These are phyloP conservation scores for Grosmannia huntii DNA, from an alignment of 2,329 filamentous ascomycete species.

Conservation along the genomic window DNA sequence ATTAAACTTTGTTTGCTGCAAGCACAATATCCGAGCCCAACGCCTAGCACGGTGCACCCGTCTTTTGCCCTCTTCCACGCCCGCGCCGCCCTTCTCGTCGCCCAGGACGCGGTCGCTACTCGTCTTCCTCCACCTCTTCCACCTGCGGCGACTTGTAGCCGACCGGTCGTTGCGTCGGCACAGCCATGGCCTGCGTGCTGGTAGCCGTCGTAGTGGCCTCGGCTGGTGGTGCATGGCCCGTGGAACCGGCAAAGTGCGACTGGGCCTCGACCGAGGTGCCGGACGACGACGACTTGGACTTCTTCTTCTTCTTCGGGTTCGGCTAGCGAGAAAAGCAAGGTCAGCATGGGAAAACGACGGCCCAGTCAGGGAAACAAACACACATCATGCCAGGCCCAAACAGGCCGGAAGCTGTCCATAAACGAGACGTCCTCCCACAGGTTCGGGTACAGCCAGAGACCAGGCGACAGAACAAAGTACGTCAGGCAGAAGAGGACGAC, in stretches of 20 bases:
- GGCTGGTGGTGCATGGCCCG: conserved; percentile 38
- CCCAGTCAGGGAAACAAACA: conserved; percentile 17
- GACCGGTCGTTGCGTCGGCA: conserved; percentile 21
- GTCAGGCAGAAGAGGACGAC: conserved; percentile 90
- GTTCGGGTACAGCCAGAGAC: conserved; percentile 97
- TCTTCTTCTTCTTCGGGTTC: conserved; percentile 46
- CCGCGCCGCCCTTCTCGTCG: not conserved
- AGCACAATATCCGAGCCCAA: not conserved
- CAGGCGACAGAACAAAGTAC: conserved; percentile 71
- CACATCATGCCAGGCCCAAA: conserved; percentile 98
- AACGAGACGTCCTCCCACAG: conserved; percentile 98
- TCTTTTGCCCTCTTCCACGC: not conserved
- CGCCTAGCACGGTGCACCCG: not conserved
- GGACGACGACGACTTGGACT: conserved; percentile 24
- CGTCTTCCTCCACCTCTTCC: conserved; percentile 24
- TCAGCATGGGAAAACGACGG: conserved; percentile 1
- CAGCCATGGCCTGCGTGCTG: conserved; percentile 38
- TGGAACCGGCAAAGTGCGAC: conserved; percentile 35
- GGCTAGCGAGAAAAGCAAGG: conserved; percentile 8
- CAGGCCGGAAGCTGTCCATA: conserved; percentile 87
- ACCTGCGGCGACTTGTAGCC: conserved; percentile 31
- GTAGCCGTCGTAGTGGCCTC: conserved; percentile 45
- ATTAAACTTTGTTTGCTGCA: not conserved
- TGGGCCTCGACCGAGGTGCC: conserved; percentile 23
- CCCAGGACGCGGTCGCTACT: not conserved